Conservation (phyloP, 768 basidiomycete species). For the Pulveroboletus sp. region DNA sequence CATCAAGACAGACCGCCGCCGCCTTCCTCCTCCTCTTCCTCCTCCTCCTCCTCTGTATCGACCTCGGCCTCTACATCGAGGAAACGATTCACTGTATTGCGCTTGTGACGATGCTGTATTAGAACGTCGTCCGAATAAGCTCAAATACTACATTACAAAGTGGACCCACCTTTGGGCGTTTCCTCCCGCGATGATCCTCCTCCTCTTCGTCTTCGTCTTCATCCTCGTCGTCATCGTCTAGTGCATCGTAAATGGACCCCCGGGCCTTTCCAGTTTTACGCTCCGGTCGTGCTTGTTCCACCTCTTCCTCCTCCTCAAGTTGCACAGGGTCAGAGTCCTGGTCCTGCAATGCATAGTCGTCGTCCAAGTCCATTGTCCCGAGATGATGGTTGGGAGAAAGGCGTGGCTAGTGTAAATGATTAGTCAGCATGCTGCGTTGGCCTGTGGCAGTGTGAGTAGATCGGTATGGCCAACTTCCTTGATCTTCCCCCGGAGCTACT, state of each 20-base stretch:
- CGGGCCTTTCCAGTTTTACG: slow-evolving; percentile 23
- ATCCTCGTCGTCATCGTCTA: slow-evolving; percentile 49
- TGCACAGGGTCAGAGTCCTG: slow-evolving; percentile 28
- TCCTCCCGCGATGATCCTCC: slow-evolving; percentile 44
- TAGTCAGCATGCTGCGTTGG: slow-evolving; percentile 23
- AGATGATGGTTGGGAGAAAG: slow-evolving; percentile 32
- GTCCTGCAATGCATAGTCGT: slow-evolving; percentile 33
- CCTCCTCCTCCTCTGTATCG: slow-evolving; percentile 95
- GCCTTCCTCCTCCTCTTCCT: slow-evolving; percentile 81
- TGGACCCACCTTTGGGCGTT: slow-evolving; percentile 57
- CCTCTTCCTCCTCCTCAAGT: slow-evolving; percentile 38
- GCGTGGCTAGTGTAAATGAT: slow-evolving; percentile 9
- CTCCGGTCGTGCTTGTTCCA: slow-evolving; percentile 20
- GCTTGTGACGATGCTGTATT: slow-evolving; percentile 62
- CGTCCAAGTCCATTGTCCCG: slow-evolving; percentile 27
- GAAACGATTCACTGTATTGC: slow-evolving; percentile 71
- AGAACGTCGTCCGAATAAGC: slow-evolving; percentile 7
- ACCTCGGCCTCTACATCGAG: slow-evolving; percentile 96
- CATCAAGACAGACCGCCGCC: slow-evolving; percentile 42
- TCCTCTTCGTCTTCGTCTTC: slow-evolving; percentile 54
- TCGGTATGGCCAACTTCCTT: slow-evolving; percentile 40
- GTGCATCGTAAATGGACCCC: slow-evolving; percentile 34
- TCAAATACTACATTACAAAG: neutral
- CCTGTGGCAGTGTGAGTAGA: neutral
- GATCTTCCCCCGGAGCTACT: slow-evolving; percentile 70